Evolutionary conservation across 208 protist species (phyloP), one percentile per base, ranked within the genome.

Genomic region (Trypanosoma cruzi): DNA sequence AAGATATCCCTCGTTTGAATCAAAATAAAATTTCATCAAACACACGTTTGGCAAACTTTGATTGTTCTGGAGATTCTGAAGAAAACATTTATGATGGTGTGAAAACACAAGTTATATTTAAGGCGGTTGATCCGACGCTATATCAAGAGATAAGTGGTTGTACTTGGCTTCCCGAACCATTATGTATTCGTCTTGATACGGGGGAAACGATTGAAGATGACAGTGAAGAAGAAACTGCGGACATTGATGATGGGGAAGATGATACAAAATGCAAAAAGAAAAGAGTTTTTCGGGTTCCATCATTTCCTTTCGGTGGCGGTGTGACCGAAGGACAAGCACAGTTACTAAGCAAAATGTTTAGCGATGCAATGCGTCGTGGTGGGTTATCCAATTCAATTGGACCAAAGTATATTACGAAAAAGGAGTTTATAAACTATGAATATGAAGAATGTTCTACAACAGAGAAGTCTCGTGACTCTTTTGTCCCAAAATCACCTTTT

Each of bases 291-390:
- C 91, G 91, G 34, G 81, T 96, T 46, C 91, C 91, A 49, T 77
- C 75, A 28, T 96, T 94, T 72, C 91, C 91, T 20, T 96, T 84
- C 69, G 91, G 91, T 64, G 91, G 91, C 26, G 91, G 91, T 62
- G 75, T 96, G 59, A 93, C 88, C 34, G 80, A 90, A 63, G 65
- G 59, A 44, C 84, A 96, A 73, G 73, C 77, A 18, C 68, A 49
- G 22, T 64, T 86, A 26, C 66, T 96, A 36, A 80, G 80, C 26
- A 66, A 56, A 26, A 75, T 75, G 60, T 95, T 91, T 73, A 67
- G 70, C 37, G 62, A 75, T 42, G 64, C 69, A 31, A 75, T 75
- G 52, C 48, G 46, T 44, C 59, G 37, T 48, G 40, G 54, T 32
- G 69, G 69, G 16, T 18, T 68, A 4, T 67, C 69, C 13, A 63